Conservation (phyloP, 345 rosid species). For the Raphanus sativus region DNA sequence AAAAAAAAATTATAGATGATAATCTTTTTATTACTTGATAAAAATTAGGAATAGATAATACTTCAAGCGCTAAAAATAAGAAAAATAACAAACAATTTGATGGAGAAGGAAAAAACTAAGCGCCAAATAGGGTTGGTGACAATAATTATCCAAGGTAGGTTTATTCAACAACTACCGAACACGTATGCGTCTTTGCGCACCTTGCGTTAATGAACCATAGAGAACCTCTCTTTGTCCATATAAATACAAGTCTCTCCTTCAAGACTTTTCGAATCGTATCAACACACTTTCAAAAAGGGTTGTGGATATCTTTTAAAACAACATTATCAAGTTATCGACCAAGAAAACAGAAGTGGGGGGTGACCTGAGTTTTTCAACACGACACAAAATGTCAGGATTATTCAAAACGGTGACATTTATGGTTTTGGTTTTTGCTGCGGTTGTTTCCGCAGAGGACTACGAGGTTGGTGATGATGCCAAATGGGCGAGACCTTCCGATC, state of each 20-base stretch:
- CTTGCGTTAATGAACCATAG: background rate
- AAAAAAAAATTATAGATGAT: background rate
- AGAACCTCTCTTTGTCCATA: background rate
- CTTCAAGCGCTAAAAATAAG: constrained; percentile 8
- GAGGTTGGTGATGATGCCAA: constrained; percentile 39
- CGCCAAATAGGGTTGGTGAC: background rate
- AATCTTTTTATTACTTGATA: background rate
- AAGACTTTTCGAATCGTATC: constrained; percentile 13
- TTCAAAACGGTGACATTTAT: constrained; percentile 27
- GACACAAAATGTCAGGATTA: constrained; percentile 28
- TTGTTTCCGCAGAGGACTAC: constrained; percentile 31
- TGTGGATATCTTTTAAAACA: background rate
- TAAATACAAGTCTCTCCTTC: constrained; percentile 23
- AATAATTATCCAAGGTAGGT: background rate
- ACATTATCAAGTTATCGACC: background rate
- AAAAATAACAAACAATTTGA: background rate
- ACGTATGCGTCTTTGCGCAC: constrained; percentile 24
- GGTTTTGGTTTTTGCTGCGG: constrained; percentile 30
- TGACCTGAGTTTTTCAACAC: constrained; percentile 38
- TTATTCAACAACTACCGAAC: constrained; percentile 9
- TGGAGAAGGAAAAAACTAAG: background rate
- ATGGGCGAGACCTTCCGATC: constrained; percentile 28
- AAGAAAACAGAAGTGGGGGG: constrained; percentile 10
- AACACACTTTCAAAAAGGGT: constrained; percentile 1
- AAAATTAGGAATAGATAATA: background rate